These are phyloP conservation scores for Plasmodium malariae DNA, from an alignment of 169 alveolate genomes.

Conservation along the genomic window DNA sequence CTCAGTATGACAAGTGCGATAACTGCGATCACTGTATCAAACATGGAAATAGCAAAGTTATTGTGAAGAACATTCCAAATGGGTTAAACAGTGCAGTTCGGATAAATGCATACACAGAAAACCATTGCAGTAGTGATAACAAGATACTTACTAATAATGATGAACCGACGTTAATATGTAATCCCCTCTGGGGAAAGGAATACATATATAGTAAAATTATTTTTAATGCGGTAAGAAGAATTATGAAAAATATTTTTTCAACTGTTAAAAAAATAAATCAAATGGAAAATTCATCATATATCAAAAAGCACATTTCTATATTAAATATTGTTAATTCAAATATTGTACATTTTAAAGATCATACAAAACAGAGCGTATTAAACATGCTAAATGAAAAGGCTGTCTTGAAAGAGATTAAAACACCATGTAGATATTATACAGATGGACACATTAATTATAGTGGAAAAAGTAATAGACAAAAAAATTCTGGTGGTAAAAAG, in stretches of 20 bases:
- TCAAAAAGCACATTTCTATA: slow-evolving; percentile 26
- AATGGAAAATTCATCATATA: slow-evolving; percentile 23
- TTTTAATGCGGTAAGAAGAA: slow-evolving; percentile 35
- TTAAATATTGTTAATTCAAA: slow-evolving; percentile 20
- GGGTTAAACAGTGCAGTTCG: background rate
- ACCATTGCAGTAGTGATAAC: background rate
- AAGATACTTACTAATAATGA: background rate
- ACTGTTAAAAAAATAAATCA: slow-evolving; percentile 30
- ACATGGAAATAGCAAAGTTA: background rate
- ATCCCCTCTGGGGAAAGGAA: background rate
- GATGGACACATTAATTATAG: background rate
- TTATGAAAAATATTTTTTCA: slow-evolving; percentile 49
- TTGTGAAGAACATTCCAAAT: background rate
- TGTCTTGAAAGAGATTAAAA: too few relatives aligned
- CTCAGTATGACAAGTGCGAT: too few relatives aligned
- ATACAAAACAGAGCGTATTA: background rate
- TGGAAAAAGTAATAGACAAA: too few relatives aligned
- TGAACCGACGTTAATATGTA: background rate
- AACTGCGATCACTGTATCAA: too few relatives aligned
- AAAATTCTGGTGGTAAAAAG: too few relatives aligned
- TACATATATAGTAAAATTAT: slow-evolving; percentile 18
- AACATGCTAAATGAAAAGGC: background rate
- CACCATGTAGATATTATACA: background rate
- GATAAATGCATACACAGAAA: background rate
- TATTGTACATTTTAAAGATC: slow-evolving; percentile 6